A percentile compares a stretch with the other conserved stretches of the same genome.
Conservation (phyloP, 164 flowering plant species). For the Pachysandra terminalis region DNA sequence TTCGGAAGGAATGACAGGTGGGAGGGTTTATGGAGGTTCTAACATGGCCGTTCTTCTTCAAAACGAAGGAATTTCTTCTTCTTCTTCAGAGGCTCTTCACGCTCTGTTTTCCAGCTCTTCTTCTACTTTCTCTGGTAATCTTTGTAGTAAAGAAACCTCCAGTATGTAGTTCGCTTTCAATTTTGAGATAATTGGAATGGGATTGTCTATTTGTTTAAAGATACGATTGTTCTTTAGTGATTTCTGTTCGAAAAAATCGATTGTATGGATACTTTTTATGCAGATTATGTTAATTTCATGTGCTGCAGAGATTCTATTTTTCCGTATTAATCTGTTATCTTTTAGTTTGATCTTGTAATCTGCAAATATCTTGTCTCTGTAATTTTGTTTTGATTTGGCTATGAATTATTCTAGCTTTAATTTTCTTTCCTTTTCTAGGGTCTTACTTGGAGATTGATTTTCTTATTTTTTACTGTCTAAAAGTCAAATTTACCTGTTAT, state of each 20-base stretch:
- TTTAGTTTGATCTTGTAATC: no score
- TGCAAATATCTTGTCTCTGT: background rate
- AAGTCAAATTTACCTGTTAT: slow-evolving; percentile 6
- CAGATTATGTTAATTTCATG: background rate
- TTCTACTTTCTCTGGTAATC: slow-evolving; percentile 48
- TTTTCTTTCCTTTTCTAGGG: background rate
- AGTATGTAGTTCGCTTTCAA: background rate
- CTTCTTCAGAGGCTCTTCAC: slow-evolving; percentile 41
- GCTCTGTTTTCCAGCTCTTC: slow-evolving; percentile 47
- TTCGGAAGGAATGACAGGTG: slow-evolving; percentile 38
- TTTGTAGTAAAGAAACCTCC: background rate
- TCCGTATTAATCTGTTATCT: no score
- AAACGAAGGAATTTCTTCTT: slow-evolving; percentile 30
- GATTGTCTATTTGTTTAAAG: background rate
- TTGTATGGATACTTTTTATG: background rate
- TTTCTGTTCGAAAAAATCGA: background rate
- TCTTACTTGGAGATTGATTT: slow-evolving; percentile 2
- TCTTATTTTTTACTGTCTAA: background rate
- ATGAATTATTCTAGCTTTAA: background rate
- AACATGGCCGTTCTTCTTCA: slow-evolving; percentile 32
- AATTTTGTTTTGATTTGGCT: background rate
- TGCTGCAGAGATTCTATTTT: background rate
- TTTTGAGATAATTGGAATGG: background rate
- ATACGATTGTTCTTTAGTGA: background rate
- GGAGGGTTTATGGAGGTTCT: slow-evolving; percentile 31